phyloP scores from a whole-genome alignment of 768 basidiomycete genomes.

The Leccinum ochraceum region DNA sequence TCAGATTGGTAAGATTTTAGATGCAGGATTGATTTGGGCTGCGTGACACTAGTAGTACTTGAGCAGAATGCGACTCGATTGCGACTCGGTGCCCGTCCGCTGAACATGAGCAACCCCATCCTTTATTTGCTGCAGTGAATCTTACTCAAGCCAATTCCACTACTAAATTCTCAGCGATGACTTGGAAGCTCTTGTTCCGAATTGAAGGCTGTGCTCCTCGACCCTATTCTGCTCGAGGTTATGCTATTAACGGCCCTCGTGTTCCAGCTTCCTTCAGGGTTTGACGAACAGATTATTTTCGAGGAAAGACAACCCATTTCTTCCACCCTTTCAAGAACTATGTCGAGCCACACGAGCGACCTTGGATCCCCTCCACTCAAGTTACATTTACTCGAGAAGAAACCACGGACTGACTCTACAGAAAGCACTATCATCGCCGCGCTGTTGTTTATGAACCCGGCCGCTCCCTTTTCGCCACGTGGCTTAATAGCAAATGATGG shows the following conservation, averaged over 20 bases:
- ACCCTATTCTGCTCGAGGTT: constrained; percentile 43
- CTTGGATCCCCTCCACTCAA: constrained; percentile 14
- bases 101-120: too few relatives aligned
- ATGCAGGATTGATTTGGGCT: too few relatives aligned
- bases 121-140: constrained; percentile 47
- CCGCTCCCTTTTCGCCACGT: constrained; percentile 35
- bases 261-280: constrained; percentile 32
- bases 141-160: constrained; percentile 23
- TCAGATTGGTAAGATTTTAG: too few relatives aligned
- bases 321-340: background rate
- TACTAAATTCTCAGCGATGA: constrained; percentile 30
- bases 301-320: constrained; percentile 9
- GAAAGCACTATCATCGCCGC: constrained; percentile 41
- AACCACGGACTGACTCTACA: constrained; percentile 45
- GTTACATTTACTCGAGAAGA: constrained; percentile 43
- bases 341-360: background rate
- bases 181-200: constrained; percentile 34
- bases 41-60: too few relatives aligned
- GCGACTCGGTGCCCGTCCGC: too few relatives aligned
- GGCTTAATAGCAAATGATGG: constrained; percentile 38
- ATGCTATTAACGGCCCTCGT: constrained; percentile 46
- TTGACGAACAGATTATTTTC: constrained; percentile 25
- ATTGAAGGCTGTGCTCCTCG: constrained; percentile 36
- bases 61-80: too few relatives aligned
- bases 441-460: constrained; percentile 43